phyloP scores from a whole-genome alignment of 371 early-diverging fungal species.

The Coemansia sp. region DNA sequence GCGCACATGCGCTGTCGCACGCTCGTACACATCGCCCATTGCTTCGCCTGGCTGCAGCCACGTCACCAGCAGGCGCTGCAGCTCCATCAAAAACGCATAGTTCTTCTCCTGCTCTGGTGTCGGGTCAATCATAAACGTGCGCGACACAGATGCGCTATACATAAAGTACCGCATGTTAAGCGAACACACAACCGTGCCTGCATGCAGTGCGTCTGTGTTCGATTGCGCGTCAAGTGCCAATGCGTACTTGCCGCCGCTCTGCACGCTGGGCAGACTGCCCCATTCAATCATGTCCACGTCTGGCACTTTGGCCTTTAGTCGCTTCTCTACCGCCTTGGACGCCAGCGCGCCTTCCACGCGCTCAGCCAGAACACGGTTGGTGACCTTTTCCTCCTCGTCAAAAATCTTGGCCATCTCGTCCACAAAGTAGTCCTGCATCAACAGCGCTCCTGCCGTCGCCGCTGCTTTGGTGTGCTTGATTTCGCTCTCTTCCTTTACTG shows the following conservation, averaged over 20 bases:
- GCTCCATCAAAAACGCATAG: slow-evolving; percentile 81
- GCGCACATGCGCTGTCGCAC: slow-evolving; percentile 67
- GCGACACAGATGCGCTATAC: slow-evolving; percentile 90
- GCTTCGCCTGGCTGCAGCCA: slow-evolving; percentile 75
- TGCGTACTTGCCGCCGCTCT: slow-evolving; percentile 93
- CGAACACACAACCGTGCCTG: slow-evolving; percentile 88
- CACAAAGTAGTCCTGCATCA: slow-evolving; percentile 85
- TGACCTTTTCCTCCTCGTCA: slow-evolving; percentile 83
- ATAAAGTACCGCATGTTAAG: slow-evolving; percentile 89
- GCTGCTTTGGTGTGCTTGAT: slow-evolving; percentile 72
- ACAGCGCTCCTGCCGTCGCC: slow-evolving; percentile 64
- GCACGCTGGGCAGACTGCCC: slow-evolving; percentile 94
- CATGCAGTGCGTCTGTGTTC: slow-evolving; percentile 68
- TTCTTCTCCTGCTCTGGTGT: slow-evolving; percentile 87
- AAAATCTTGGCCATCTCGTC: slow-evolving; percentile 80
- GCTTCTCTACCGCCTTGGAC: slow-evolving; percentile 65
- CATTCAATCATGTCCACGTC: slow-evolving; percentile 70
- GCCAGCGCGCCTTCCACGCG: slow-evolving; percentile 69
- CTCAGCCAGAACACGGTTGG: slow-evolving; percentile 83
- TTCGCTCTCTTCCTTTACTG: slow-evolving; percentile 89
- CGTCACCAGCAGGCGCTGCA: slow-evolving; percentile 71
- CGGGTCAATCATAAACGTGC: slow-evolving; percentile 92
- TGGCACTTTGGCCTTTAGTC: slow-evolving; percentile 41
- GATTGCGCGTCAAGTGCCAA: slow-evolving; percentile 80
- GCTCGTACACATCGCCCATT: slow-evolving; percentile 74